phyloP scores from a whole-genome alignment of 768 basidiomycete genomes.

The Clavaria fumosa region DNA sequence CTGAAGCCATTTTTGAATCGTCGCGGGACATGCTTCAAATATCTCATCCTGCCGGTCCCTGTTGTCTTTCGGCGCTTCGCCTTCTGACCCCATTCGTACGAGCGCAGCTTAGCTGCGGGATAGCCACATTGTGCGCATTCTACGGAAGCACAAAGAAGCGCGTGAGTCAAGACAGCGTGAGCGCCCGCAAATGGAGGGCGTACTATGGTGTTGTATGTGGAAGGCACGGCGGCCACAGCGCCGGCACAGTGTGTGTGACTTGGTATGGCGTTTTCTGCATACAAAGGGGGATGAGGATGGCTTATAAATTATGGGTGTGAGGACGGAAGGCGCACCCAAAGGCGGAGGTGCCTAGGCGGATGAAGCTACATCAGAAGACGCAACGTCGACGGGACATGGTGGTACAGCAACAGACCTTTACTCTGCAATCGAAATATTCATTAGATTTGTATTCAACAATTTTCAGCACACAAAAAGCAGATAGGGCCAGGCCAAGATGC shows the following conservation, averaged over 20 bases:
- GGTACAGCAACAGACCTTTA: conserved; percentile 50
- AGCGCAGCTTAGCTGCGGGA: conserved; percentile 88
- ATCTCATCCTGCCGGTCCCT: conserved; percentile 89
- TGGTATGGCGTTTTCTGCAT: conserved; percentile 87
- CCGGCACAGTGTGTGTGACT: conserved; percentile 93
- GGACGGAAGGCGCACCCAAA: conserved; percentile 54
- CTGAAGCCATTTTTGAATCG: conserved; percentile 99
- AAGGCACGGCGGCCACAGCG: conserved; percentile 92
- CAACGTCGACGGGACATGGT: conserved; percentile 3
- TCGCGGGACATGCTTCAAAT: conserved; percentile 84
- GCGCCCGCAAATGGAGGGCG: conserved; percentile 20
- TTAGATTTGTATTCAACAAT: too few species aligned
- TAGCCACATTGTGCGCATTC: conserved; percentile 95
- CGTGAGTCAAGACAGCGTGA: not conserved
- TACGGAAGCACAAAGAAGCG: conserved; percentile 19
- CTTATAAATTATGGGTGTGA: not conserved
- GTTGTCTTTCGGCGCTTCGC: conserved; percentile 99
- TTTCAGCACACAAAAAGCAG: too few species aligned
- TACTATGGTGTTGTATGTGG: conserved; percentile 98
- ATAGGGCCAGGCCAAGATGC: too few species aligned
- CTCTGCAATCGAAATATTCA: too few species aligned
- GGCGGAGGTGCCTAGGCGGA: conserved; percentile 73
- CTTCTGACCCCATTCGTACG: conserved; percentile 97
- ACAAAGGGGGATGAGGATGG: conserved; percentile 4
- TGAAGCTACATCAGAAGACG: conserved; percentile 4